phyloP scores from a whole-genome alignment of 345 rosid species.

The Eucalyptus viminalis region DNA sequence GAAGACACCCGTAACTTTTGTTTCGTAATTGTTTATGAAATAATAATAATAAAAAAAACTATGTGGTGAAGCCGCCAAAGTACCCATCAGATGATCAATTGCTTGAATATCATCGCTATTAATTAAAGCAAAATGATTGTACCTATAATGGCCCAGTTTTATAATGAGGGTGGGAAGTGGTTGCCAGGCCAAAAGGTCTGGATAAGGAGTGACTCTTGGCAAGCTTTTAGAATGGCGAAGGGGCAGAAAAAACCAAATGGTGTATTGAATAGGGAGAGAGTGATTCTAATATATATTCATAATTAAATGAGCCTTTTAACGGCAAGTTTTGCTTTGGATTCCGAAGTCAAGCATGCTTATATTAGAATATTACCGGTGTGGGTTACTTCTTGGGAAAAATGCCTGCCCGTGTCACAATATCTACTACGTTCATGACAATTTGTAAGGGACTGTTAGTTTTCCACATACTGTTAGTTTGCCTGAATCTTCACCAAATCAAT shows the following conservation, averaged over 20 bases:
- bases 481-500: not conserved
- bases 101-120: not conserved
- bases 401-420: not conserved
- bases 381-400: not conserved
- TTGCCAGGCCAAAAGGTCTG: not conserved
- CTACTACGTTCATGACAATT: not conserved
- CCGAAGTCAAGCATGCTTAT: not conserved
- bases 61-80: not conserved
- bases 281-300: too few relatives aligned
- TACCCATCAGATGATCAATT: not conserved
- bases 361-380: not conserved
- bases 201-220: not conserved
- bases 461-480: not conserved
- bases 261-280: too few relatives aligned
- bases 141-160: not conserved
- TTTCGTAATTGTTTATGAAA: not conserved
- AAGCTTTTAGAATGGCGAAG: not conserved
- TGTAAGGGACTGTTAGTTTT: not conserved
- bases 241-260: too few relatives aligned
- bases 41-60: not conserved
- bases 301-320: fast-evolving
- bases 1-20: not conserved
- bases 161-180: not conserved
- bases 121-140: not conserved
- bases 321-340: too few relatives aligned